Percentiles rank a stretch among this genome's conserved stretches.
phyloP scores from a whole-genome alignment of 169 alveolate genomes.

The Blepharisma undulans region DNA sequence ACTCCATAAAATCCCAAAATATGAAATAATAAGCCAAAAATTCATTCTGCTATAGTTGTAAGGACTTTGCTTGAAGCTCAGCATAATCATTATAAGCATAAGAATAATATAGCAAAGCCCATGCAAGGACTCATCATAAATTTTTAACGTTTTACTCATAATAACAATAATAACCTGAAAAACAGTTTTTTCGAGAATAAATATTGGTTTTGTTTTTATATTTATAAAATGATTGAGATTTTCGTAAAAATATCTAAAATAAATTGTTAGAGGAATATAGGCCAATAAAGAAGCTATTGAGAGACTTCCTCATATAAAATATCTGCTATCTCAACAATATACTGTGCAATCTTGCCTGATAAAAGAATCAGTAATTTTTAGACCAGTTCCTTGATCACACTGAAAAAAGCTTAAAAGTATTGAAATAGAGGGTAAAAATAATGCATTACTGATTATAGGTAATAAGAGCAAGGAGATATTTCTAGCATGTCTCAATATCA shows the following conservation, averaged over 20 bases:
- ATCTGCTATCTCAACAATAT: neutral
- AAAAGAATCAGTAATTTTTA: neutral
- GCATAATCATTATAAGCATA: too few species aligned
- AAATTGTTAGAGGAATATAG: too few species aligned
- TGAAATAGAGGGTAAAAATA: constrained; percentile 2
- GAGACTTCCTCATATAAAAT: neutral
- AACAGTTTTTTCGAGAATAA: too few species aligned
- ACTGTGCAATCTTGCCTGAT: constrained; percentile 4
- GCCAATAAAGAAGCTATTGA: neutral
- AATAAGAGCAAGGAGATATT: too few species aligned
- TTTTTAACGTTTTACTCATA: neutral
- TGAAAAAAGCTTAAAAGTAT: neutral
- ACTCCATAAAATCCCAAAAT: neutral
- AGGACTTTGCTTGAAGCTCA: neutral
- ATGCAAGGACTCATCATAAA: neutral
- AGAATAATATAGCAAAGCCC: too few species aligned
- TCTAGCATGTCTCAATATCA: too few species aligned
- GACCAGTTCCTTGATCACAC: constrained; percentile 12
- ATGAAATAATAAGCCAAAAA: neutral
- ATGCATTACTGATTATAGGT: neutral
- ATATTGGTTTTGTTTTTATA: neutral
- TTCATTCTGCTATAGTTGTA: neutral
- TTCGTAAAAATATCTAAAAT: too few species aligned
- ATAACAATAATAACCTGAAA: neutral
- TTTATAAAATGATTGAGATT: too few species aligned